Evolutionary conservation across 2,329 filamentous ascomycete species (phyloP).

Genomic region (Zymoseptoria brevis): DNA sequence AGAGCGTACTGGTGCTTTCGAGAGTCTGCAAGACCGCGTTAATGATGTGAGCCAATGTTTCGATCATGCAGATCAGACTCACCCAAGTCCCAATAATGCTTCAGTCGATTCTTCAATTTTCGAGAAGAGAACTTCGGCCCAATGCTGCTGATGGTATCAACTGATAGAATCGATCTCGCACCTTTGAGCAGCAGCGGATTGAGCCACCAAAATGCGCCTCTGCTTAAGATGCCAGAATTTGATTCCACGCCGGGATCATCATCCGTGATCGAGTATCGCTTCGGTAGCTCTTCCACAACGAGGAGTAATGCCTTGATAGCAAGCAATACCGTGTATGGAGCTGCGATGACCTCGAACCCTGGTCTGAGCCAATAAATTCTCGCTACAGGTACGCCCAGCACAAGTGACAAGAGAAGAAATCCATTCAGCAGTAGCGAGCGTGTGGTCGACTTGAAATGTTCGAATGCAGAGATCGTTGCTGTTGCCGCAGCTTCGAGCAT

Average conservation of each 20-base stretch:
- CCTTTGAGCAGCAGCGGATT: neutral
- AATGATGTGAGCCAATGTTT: no score
- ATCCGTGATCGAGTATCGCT: neutral
- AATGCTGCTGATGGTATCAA: neutral
- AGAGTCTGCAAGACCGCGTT: no score
- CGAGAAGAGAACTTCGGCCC: neutral
- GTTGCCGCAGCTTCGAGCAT: neutral
- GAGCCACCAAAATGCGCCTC: neutral
- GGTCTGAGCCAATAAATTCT: neutral
- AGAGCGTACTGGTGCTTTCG: neutral
- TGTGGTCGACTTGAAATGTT: neutral
- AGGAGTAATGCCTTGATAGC: neutral
- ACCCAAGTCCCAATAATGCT: neutral
- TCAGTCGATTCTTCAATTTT: neutral
- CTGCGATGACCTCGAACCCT: neutral
- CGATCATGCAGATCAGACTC: no score
- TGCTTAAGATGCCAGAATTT: neutral
- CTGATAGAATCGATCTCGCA: neutral
- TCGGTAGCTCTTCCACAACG: neutral
- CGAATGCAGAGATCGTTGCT: neutral
- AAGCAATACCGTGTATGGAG: neutral
- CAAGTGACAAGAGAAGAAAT: neutral
- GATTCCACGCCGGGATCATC: neutral
- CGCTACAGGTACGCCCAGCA: neutral
- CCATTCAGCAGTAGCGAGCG: neutral